Base-by-base conservation (phyloP, 2,329 filamentous ascomycete species). In the Fusarium verticillioides region DNA sequence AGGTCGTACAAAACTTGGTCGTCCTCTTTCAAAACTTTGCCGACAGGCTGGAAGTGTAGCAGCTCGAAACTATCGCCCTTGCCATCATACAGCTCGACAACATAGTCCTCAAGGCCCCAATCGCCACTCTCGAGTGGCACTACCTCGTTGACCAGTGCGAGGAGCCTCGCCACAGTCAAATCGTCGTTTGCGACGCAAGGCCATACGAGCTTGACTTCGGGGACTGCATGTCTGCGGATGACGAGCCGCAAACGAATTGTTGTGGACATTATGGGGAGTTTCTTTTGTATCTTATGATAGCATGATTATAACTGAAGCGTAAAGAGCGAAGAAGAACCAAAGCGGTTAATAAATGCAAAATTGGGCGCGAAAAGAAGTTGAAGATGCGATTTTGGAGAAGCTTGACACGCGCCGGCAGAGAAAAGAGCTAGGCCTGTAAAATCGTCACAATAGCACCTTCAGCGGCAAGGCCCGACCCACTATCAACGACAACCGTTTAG, bases 51-150 rank as follows among this genome's bases (percentile, higher is more conserved):
- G 77, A 94, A 98, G 83, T 98, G 96, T 63, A 98, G 83, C 77
- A 94, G 96, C 82, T 98, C 96, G 74, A 94, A 98, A 50, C 89
- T 90, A 23, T 82, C 84, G n/a, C 87, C 87, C 42, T 84, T 82
- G 34, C 78, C 77, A 62, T 87, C 86, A 26, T 82, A 82, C 7
- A 97, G 87, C 81, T 97, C 93, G 36, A 97, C 94, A 13, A 89
- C 89, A 81, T 98, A 98, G 80, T 98, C 94, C 78, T 98, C 95
- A 7, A 97, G 83, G 1, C 94, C 94, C 94, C 94, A 97, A 67
- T 94, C 87, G 44, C 87, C 87, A 63, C 91, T 91, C 83, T 97
- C 95, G 1, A 98, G 89, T 1, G 95, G 95, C 4, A 98, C 85
- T 21, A 93, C 87, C 47, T 93, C 89, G 82, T 97, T 95, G 74